Evolutionary conservation across 176 grass and related monocot genomes (phyloP), one percentile per base, ranked within the genome.

Genomic region (Areca catechu): DNA sequence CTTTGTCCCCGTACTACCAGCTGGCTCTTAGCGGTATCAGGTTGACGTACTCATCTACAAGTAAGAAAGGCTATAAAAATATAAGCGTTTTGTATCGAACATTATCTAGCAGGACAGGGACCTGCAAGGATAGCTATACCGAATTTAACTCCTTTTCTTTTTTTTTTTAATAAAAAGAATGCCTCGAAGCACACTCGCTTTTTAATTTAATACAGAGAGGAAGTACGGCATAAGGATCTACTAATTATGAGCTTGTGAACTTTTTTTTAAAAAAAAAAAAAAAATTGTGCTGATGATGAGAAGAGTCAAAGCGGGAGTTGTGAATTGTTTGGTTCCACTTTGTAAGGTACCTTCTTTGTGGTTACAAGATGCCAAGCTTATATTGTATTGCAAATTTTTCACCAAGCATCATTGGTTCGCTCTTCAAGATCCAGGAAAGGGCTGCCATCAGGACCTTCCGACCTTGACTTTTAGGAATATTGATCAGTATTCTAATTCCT

Each of bases 291-390:
- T 7, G 18, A 47, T 49, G 47, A 56, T 15, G 51, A 52, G 29
- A 62, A 57, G 56, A 34, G 10, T 43, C 9, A 12, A 43, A 43
- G 5, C 14, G 2, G 34, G 9, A 12, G 7, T 53, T 62, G 58
- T 59, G 20, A 56, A 65, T 30, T 67, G 63, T 68, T 68, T 88
- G 71, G 57, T 37, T 80, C 63, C 80, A 73, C 68, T 54, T 48
- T 53, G 24, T 61, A 53, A 23, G n/a, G 34, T 37, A 71, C 29
- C 4, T 16, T 9, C 15, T 49, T 54, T 58, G 30, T 16, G 9
- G 58, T 63, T 54, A 21, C 75, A 74, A 58, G 76, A 71, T 76
- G 62, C 73, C 51, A 68, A 69, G 70, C 88, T 77, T 86, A 43
- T 22, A 63, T 34, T 63, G 61, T 68, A 91, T 72, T 71, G 69